Evolutionary conservation across 2,329 filamentous ascomycete species (phyloP).

Genomic region (Rosellinia necatrix): DNA sequence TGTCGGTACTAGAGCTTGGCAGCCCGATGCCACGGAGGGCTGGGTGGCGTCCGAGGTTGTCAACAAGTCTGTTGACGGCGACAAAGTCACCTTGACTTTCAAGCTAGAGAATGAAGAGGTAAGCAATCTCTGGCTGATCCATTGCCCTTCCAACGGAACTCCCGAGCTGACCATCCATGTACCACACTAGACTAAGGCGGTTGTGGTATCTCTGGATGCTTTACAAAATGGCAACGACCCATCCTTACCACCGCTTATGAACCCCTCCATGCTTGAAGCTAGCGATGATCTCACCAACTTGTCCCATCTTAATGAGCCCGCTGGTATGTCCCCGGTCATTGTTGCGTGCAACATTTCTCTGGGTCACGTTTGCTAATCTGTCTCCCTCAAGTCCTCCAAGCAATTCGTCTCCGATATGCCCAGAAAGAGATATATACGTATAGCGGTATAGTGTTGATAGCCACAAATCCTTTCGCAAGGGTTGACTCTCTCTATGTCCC

Average conservation of each 20-base stretch:
- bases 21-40: constrained; percentile 92
- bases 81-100: constrained; percentile 88
- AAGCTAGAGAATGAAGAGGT: constrained; percentile 93
- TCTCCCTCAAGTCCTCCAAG: constrained; percentile 76
- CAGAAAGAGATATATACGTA: constrained; percentile 99
- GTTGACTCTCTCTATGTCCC: constrained; percentile 98
- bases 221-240: constrained; percentile 78
- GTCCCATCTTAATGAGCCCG: constrained; percentile 97
- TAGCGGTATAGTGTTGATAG: constrained; percentile 97
- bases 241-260: constrained; percentile 91
- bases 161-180: constrained; percentile 26
- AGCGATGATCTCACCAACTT: constrained; percentile 97
- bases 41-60: constrained; percentile 96
- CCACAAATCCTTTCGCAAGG: constrained; percentile 95
- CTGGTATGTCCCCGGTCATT: constrained; percentile 61
- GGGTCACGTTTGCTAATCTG: constrained; percentile 30
- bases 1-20: constrained; percentile 96
- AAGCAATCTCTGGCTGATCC: constrained; percentile 26
- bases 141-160: neutral
- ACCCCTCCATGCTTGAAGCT: constrained; percentile 96
- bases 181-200: constrained; percentile 67
- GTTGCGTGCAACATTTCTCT: constrained; percentile 7
- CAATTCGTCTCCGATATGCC: constrained; percentile 93
- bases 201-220: constrained; percentile 77
- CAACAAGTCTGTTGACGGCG: constrained; percentile 80